Conservation (phyloP, 768 basidiomycete species). For the Daedaleopsis nitida region DNA sequence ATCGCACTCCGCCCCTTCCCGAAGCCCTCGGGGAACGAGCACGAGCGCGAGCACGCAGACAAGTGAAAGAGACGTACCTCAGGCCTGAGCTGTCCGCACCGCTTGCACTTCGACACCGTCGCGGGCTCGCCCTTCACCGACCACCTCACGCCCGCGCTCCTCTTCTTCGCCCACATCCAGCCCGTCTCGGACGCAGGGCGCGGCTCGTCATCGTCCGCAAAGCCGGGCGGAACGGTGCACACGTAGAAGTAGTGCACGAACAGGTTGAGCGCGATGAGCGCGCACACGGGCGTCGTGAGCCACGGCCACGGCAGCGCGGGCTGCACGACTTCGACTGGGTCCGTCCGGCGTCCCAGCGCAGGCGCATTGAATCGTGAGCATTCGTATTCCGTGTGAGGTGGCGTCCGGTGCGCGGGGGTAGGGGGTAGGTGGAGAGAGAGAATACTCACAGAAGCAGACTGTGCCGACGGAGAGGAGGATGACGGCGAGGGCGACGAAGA, state of each 20-base stretch:
- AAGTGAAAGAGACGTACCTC: slow-evolving; percentile 56
- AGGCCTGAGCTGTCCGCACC: slow-evolving; percentile 69
- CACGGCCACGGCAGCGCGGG: slow-evolving; percentile 62
- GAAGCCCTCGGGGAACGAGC: neutral
- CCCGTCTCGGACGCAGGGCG: slow-evolving; percentile 41
- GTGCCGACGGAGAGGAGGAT: slow-evolving; percentile 68
- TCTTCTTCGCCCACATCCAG: slow-evolving; percentile 59
- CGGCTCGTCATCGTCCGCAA: slow-evolving; percentile 68
- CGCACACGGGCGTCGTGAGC: slow-evolving; percentile 65
- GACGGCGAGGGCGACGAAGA: slow-evolving; percentile 83
- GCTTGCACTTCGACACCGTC: slow-evolving; percentile 60
- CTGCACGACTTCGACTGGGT: slow-evolving; percentile 77
- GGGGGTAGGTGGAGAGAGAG: neutral
- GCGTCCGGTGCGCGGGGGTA: neutral
- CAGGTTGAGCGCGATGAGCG: slow-evolving; percentile 78
- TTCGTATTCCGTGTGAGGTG: no score
- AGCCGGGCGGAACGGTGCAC: slow-evolving; percentile 80
- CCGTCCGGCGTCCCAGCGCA: neutral
- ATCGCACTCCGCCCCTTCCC: neutral
- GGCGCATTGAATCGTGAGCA: no score
- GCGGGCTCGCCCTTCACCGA: slow-evolving; percentile 54
- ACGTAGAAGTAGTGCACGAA: slow-evolving; percentile 85
- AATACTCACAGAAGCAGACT: slow-evolving; percentile 76
- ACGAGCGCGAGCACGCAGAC: neutral
- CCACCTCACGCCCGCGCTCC: slow-evolving; percentile 48